These are phyloP conservation scores for Sporothrix luriei DNA, from an alignment of 2,329 filamentous ascomycete species.

Conservation along the genomic window DNA sequence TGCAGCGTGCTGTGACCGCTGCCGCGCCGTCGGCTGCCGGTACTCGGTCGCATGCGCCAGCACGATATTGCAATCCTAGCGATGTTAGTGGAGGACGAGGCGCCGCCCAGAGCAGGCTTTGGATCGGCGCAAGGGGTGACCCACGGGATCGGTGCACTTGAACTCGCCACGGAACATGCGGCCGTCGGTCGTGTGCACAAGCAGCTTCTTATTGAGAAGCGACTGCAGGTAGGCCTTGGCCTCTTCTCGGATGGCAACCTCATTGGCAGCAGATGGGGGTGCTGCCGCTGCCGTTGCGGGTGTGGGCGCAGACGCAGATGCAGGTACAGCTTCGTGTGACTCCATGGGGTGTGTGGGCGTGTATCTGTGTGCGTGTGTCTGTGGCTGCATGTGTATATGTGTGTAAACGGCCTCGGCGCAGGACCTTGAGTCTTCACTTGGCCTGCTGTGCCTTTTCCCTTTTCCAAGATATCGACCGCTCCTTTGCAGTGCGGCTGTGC, in stretches of 20 bases:
- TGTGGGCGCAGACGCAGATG: not conserved
- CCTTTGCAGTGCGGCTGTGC: not conserved
- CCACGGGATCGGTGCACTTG: constrained; percentile 90
- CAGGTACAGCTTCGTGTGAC: not conserved
- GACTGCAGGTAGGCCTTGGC: constrained; percentile 56
- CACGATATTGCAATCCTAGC: constrained; percentile 83
- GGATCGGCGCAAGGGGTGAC: not conserved
- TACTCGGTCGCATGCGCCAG: constrained; percentile 88
- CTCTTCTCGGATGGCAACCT: constrained; percentile 27
- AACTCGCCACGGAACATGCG: constrained; percentile 88
- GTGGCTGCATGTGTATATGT: not conserved
- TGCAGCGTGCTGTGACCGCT: constrained; percentile 47
- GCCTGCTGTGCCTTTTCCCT: not conserved
- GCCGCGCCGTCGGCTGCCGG: constrained; percentile 66
- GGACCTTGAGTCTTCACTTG: not conserved
- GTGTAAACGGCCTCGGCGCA: not conserved
- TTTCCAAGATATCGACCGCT: not conserved
- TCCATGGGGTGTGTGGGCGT: not conserved
- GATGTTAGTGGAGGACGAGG: constrained; percentile 1
- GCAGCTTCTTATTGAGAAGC: constrained; percentile 76
- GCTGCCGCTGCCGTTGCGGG: not conserved
- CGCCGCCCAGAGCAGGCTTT: not conserved
- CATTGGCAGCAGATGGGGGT: not conserved
- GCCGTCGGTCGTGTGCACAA: constrained; percentile 77
- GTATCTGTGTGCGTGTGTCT: not conserved